A percentile compares a stretch with the other conserved stretches of the same genome.
These are phyloP conservation scores for Cyberlindnera mississippiensis DNA, from an alignment of 805 yeast species.

Conservation along the genomic window DNA sequence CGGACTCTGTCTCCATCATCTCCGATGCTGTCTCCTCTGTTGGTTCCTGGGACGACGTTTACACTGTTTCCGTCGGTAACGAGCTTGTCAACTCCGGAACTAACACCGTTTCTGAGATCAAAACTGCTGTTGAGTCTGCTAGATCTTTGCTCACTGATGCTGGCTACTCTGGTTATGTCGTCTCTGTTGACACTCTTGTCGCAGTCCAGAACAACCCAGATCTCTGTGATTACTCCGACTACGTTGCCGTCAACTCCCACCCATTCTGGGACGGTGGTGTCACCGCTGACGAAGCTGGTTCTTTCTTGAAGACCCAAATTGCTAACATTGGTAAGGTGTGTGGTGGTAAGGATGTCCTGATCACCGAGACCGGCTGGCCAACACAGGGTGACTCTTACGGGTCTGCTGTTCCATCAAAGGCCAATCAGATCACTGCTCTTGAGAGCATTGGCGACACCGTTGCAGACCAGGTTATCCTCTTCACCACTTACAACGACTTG, in stretches of 20 bases:
- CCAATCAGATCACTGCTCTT: constrained; percentile 50
- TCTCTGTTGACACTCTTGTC: constrained; percentile 60
- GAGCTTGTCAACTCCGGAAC: constrained; percentile 56
- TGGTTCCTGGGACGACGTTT: constrained; percentile 54
- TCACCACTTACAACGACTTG: constrained; percentile 58
- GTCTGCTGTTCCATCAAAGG: constrained; percentile 49
- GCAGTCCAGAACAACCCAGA: constrained; percentile 51
- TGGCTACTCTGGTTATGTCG: constrained; percentile 52
- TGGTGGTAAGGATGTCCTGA: constrained; percentile 41
- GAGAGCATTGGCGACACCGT: constrained; percentile 42
- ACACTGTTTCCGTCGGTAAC: constrained; percentile 60
- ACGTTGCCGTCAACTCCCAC: constrained; percentile 63
- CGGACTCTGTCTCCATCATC: constrained; percentile 40
- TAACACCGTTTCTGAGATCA: constrained; percentile 43
- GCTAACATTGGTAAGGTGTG: constrained; percentile 41
- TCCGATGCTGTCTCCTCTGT: constrained; percentile 41
- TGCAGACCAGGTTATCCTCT: constrained; percentile 49
- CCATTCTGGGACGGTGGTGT: constrained; percentile 61
- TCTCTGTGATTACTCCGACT: constrained; percentile 56
- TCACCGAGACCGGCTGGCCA: constrained; percentile 74
- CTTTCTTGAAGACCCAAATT: constrained; percentile 49
- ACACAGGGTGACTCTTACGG: constrained; percentile 53
- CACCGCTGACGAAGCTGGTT: constrained; percentile 48
- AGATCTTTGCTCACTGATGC: constrained; percentile 42
- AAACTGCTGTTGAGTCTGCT: constrained; percentile 44